These are phyloP conservation scores for Arthrobotrys sinensis DNA, from an alignment of 2,329 filamentous ascomycete genomes.

Conservation along the genomic window DNA sequence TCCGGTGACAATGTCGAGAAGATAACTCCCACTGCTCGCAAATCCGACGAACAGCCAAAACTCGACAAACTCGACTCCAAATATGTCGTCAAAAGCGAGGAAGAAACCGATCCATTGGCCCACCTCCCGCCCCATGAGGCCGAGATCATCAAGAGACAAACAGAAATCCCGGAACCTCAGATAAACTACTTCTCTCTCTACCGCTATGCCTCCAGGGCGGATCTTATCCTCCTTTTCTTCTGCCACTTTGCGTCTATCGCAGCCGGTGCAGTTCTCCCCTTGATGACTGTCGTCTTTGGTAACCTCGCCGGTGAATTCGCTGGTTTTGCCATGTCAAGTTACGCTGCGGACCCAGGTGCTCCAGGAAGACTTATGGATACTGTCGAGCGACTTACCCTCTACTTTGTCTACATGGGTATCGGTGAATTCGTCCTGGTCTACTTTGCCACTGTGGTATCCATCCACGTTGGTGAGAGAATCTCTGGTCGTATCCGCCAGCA, in stretches of 20 bases:
- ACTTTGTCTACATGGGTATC: conserved; percentile 88
- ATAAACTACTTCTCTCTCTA: conserved; percentile 78
- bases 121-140: conserved; percentile 78
- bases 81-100: conserved; percentile 64
- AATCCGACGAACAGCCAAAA: conserved; percentile 27
- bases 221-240: conserved; percentile 76
- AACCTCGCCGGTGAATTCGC: conserved; percentile 81
- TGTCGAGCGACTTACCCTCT: conserved; percentile 72
- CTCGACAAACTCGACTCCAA: conserved; percentile 62
- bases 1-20: conserved; percentile 49
- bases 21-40: background rate
- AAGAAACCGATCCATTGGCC: conserved; percentile 73
- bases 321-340: conserved; percentile 68
- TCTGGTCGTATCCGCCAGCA: conserved; percentile 83
- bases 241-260: conserved; percentile 77
- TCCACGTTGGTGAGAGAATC: conserved; percentile 86
- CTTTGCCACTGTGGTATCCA: conserved; percentile 87
- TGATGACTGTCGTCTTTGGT: conserved; percentile 88
- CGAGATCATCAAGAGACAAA: conserved; percentile 78
- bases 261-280: conserved; percentile 80
- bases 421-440: conserved; percentile 85
- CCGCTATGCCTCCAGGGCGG: conserved; percentile 78
- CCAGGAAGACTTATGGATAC: conserved; percentile 43
- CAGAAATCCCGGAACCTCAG: conserved; percentile 76
- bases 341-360: conserved; percentile 25